Percentiles rank a stretch among this genome's conserved stretches.
phyloP scores from a whole-genome alignment of 192 early-diverging fungal genomes.

The Podila horticola region DNA sequence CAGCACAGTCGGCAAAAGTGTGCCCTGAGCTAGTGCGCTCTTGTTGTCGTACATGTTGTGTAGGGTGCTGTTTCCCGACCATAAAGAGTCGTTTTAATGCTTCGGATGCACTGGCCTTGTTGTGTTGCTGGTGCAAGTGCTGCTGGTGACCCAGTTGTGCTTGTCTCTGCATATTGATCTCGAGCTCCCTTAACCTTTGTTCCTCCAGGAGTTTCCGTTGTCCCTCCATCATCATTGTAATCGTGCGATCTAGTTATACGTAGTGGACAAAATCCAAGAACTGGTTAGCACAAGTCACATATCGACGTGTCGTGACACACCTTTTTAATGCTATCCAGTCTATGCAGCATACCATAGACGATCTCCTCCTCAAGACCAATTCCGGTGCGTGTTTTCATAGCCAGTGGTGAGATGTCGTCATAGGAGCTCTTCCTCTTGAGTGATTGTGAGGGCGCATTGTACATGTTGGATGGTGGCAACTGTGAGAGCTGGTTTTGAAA shows the following conservation, averaged over 20 bases:
- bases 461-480: background rate
- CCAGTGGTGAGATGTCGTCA: constrained; percentile 41
- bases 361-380: constrained; percentile 49
- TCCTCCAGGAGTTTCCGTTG: constrained; percentile 28
- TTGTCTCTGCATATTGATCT: background rate
- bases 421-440: constrained; percentile 37
- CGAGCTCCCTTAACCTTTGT: constrained; percentile 15
- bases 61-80: constrained; percentile 13
- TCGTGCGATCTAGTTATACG: constrained; percentile 28
- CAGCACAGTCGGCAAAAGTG: constrained; percentile 40
- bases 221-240: constrained; percentile 45
- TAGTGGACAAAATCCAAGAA: no score
- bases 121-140: constrained; percentile 5
- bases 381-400: constrained; percentile 40
- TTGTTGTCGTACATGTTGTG: background rate
- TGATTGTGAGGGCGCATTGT: background rate
- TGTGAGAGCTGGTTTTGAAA: constrained; percentile 18
- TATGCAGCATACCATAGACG: constrained; percentile 22
- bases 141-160: constrained; percentile 7
- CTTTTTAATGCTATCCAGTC: no score
- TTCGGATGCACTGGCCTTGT: constrained; percentile 17
- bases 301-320: no score
- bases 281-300: no score
- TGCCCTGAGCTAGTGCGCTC: background rate
- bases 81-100: constrained; percentile 38